phyloP scores from a whole-genome alignment of 1,284 basidiomycete species.

The Apiotrichum akiyoshidainum region DNA sequence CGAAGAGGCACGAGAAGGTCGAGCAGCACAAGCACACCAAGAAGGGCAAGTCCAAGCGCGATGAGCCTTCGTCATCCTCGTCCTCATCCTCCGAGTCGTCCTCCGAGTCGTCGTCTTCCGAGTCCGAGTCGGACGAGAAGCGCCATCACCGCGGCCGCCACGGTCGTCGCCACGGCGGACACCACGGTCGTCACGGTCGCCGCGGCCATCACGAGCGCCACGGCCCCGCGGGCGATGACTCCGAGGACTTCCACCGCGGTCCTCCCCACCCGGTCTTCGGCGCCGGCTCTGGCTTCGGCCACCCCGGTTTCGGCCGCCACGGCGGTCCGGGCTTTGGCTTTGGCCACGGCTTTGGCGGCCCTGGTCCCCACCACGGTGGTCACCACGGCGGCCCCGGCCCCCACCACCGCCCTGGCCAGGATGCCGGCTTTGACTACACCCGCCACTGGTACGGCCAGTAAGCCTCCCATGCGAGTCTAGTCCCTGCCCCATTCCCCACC shows the following conservation, averaged over 20 bases:
- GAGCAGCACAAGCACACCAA: not conserved
- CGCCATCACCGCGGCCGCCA: too few species aligned
- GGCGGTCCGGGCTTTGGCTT: too few species aligned
- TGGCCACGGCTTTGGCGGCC: too few species aligned
- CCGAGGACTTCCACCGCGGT: too few species aligned
- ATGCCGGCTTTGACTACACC: too few species aligned
- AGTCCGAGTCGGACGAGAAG: conserved; percentile 1
- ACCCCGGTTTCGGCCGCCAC: too few species aligned
- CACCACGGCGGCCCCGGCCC: not conserved
- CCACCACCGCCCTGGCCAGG: not conserved
- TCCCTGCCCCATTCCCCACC: not conserved
- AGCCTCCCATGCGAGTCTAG: not conserved
- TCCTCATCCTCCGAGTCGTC: not conserved
- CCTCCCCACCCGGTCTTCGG: too few species aligned
- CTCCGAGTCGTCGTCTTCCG: not conserved
- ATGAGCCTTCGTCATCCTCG: not conserved
- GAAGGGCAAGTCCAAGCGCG: not conserved
- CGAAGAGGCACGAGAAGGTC: not conserved
- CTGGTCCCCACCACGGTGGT: not conserved
- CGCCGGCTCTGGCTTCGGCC: too few species aligned
- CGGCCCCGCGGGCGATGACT: too few species aligned
- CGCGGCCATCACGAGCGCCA: not conserved
- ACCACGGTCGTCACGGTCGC: not conserved
- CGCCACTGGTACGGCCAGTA: not conserved
- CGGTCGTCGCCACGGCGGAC: not conserved